Evolutionary conservation across 1,284 basidiomycete genomes (phyloP).

Genomic region (Fomitopsis schrenkii): DNA sequence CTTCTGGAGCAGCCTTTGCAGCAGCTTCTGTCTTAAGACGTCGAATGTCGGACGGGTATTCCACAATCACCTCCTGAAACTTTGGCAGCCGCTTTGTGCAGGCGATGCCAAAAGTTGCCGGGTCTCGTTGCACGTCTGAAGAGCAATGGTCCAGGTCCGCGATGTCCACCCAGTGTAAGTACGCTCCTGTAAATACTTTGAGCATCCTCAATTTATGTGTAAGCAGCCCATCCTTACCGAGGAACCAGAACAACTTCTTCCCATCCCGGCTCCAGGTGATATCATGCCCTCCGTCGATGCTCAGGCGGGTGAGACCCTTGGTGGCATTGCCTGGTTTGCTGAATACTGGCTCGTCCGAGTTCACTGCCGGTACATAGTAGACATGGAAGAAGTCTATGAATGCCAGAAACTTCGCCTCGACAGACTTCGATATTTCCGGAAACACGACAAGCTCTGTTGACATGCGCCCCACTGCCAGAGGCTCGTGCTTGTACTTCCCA

Average conservation of each 20-base stretch:
- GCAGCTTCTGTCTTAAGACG: conserved; percentile 52
- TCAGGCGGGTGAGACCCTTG: conserved; percentile 52
- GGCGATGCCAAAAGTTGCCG: conserved; percentile 50
- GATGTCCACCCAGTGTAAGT: conserved; percentile 56
- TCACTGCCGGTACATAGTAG: conserved; percentile 45
- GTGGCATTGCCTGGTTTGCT: conserved; percentile 66
- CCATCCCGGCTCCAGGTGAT: conserved; percentile 60
- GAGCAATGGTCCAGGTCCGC: conserved; percentile 46
- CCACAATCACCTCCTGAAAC: conserved; percentile 51
- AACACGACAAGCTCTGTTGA: conserved; percentile 52
- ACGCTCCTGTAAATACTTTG: conserved; percentile 44
- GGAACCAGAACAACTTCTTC: conserved; percentile 63
- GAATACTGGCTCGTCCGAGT: conserved; percentile 48
- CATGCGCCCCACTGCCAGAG: conserved; percentile 49
- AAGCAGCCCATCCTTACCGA: conserved; percentile 41
- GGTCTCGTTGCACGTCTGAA: conserved; percentile 42
- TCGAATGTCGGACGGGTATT: conserved; percentile 56
- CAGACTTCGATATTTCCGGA: conserved; percentile 7
- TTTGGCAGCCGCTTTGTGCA: conserved; percentile 52
- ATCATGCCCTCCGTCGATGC: conserved; percentile 69
- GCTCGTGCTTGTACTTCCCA: conserved; percentile 46
- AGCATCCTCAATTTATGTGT: not conserved
- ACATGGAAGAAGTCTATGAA: conserved; percentile 67
- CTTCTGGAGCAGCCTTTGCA: conserved; percentile 10
- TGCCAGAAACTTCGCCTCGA: conserved; percentile 34